phyloP scores from a whole-genome alignment of 1,284 basidiomycete species.

The Takashimella koratensis region DNA sequence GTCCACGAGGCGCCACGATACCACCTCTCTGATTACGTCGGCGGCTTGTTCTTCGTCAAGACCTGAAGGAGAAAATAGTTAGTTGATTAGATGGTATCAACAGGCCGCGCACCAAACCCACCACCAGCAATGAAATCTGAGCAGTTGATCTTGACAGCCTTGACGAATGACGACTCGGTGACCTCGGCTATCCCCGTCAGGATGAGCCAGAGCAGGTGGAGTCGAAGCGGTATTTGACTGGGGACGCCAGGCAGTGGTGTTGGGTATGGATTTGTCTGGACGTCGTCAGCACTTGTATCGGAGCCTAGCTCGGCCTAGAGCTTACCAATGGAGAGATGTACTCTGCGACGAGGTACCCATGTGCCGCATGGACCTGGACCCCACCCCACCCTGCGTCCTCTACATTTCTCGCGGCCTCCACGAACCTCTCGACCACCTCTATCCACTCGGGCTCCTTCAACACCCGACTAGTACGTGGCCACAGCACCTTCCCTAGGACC shows the following conservation, averaged over 20 bases:
- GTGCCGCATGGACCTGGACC: conserved; percentile 80
- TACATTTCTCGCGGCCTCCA: conserved; percentile 65
- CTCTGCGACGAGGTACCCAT: conserved; percentile 82
- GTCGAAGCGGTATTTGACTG: conserved; percentile 38
- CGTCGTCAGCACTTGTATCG: background rate
- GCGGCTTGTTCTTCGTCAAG: conserved; percentile 33
- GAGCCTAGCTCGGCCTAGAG: background rate
- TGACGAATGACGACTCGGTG: conserved; percentile 61
- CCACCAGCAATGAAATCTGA: conserved; percentile 69
- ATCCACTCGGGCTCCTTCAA: conserved; percentile 54
- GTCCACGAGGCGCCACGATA: conserved; percentile 54
- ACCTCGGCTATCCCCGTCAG: conserved; percentile 59
- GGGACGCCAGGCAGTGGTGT: conserved; percentile 60
- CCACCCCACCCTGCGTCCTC: conserved; percentile 78
- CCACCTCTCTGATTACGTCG: conserved; percentile 40
- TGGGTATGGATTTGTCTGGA: conserved; percentile 60
- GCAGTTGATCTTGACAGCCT: conserved; percentile 84
- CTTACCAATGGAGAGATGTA: conserved; percentile 75
- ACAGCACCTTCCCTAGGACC: conserved; percentile 56
- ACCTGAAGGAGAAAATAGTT: conserved; percentile 10
- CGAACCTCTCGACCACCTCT: conserved; percentile 63
- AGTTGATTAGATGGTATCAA: background rate
- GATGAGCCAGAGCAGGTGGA: conserved; percentile 65
- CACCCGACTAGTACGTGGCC: conserved; percentile 59
- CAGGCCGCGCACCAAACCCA: conserved; percentile 24